Conservation (phyloP, 1,284 basidiomycete genomes). For the Taiwanofungus camphoratus region DNA sequence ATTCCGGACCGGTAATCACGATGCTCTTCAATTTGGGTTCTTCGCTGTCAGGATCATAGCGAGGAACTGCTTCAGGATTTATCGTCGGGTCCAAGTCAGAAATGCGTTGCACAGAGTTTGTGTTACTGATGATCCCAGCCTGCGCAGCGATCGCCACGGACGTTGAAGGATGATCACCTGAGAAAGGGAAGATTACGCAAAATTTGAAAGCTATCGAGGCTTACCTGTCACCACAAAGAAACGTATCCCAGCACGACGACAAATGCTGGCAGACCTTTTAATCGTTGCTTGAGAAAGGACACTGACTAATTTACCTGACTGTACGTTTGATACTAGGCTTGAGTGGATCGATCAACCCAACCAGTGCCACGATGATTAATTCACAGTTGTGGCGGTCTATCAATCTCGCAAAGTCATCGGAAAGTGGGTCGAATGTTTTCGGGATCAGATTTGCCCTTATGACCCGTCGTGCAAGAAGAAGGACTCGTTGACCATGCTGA, state of each 20-base stretch:
- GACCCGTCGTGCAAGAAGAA: constrained; percentile 38
- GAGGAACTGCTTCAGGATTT: constrained; percentile 12
- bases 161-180: constrained; percentile 44
- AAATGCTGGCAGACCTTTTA: constrained; percentile 23
- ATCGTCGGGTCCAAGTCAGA: constrained; percentile 32
- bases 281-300: not conserved
- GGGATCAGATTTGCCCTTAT: constrained; percentile 25
- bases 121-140: constrained; percentile 51
- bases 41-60: constrained; percentile 21
- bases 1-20: constrained; percentile 45
- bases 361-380: constrained; percentile 55
- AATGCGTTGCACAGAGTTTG: constrained; percentile 33
- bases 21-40: constrained; percentile 28
- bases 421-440: constrained; percentile 26
- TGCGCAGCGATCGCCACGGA: constrained; percentile 54
- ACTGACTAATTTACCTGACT: constrained; percentile 25
- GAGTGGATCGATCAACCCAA: constrained; percentile 60
- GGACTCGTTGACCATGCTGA: constrained; percentile 51
- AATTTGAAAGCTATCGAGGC: constrained; percentile 19
- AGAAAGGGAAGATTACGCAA: constrained; percentile 28
- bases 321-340: constrained; percentile 52
- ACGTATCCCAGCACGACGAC: constrained; percentile 53
- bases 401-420: constrained; percentile 34
- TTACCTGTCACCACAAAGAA: constrained; percentile 67
- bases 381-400: constrained; percentile 32